Evolutionary conservation across 371 early-diverging fungal species (phyloP), one percentile per base, ranked within the genome.

Genomic region (Fennellomyces sp.): DNA sequence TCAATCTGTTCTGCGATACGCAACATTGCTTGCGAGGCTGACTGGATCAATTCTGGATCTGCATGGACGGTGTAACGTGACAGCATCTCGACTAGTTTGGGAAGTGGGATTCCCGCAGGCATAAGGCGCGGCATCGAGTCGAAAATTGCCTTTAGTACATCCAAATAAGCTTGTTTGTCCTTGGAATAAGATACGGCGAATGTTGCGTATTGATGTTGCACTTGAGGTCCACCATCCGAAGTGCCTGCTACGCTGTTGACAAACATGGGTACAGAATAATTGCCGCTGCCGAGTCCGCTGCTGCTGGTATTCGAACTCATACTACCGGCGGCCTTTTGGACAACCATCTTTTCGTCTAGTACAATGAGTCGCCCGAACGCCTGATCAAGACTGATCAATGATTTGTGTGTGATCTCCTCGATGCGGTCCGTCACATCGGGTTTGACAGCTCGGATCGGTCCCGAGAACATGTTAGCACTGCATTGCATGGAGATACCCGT

Each of bases 11-110:
- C 61, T 0, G 89, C 86, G n/a, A 91, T 83, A 5, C 94, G 75
- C 49, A 83, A 56, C 52, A 92, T 68, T 1, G 91, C 89, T 48
- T 80, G 74, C 26, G 83, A 73, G 30, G 94, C 82, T 10, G 90
- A 80, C 23, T 76, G 69, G 51, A 91, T 78, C n/a, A 97, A 69
- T 49, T 88, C 75, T 19, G 91, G 90, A 70, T 97, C 96, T 12
- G 88, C 85, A 71, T 94, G 95, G 2, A 93, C 82, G 0, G 89
- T 83, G 54, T 91, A 94, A 31, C 89, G 78, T 26, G 89, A 76
- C 17, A 95, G 63, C 69, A 92, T 88, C 39, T 95, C 96, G 0
- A 95, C 82, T 0, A 95, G 50, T 30, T 72, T 78, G 17, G 76
- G 68, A n/a, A 87, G 68, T 0, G 79, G 69, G 1, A 91, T 70